Base-by-base conservation (phyloP, 116 monocot species). In the Dioscorea cayenensis region DNA sequence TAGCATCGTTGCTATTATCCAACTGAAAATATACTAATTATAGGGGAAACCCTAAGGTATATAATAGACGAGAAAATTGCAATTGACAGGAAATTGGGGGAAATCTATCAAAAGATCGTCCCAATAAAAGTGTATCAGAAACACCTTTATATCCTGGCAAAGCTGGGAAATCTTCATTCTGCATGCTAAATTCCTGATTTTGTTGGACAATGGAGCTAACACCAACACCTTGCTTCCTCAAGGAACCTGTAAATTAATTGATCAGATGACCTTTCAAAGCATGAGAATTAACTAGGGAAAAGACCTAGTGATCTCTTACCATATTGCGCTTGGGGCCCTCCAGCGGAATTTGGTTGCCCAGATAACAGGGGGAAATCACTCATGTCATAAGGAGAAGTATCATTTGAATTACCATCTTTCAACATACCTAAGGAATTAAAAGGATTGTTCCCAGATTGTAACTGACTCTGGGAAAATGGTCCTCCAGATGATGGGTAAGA, bases 151-250 rank as follows among this genome's bases (percentile, higher is more conserved):
- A 89, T 70, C 90, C 91, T 73, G 99, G 94, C 66, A 99, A 91
- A 65, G 94, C 99, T 72, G 94, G 99, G 81, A 99, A 99, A 80
- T 99, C 99, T 77, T 99, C 99, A 76, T 94, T 99, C 73, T 94
- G 99, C 36, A 99, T 93, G 67, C 90, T 99, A 75, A 99, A 99
- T 81, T 99, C 99, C 69, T 99, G 99, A 60, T 72, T 99, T 87
- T 94, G 99, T 62, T 94, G 99, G 29, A 94, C 94, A 71, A 99
- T 88, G 10, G 90, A 82, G 68, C 68, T 90, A 64, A 90, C 90
- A 68, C 94, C 87, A 69, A 80, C 75, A 48, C 84, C 89, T 80
- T 94, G 99, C 78, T 94, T 94, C 74, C 94, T 49, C 74, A 91
- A 28, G 55, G 92, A 82, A 74, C 85, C 99, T 99, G 66, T 77